These are phyloP conservation scores for Geotrichum fermentans DNA, from an alignment of 1,139 yeast genomes.

Conservation along the genomic window DNA sequence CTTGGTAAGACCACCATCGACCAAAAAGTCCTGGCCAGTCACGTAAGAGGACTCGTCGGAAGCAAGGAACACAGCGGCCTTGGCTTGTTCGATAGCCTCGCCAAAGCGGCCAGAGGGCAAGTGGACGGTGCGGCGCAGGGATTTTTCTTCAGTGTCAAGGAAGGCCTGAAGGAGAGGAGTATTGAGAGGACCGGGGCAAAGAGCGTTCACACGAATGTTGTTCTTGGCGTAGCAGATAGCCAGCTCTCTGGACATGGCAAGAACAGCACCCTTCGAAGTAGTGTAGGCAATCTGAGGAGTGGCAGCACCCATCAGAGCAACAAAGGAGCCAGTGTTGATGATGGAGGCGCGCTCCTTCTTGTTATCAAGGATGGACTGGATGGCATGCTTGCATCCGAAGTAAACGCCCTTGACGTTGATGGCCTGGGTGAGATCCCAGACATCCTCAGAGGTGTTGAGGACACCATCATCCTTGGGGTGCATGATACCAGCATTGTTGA, in stretches of 20 bases:
- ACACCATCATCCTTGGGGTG: conserved; percentile 58
- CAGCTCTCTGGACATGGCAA: conserved; percentile 52
- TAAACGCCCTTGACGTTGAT: conserved; percentile 55
- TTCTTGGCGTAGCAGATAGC: conserved; percentile 66
- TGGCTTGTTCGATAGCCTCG: conserved; percentile 71
- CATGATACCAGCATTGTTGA: conserved; percentile 75
- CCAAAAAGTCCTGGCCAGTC: conserved; percentile 76
- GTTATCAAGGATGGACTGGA: conserved; percentile 47
- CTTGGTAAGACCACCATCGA: conserved; percentile 66
- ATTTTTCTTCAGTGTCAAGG: conserved; percentile 39
- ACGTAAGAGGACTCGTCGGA: conserved; percentile 75
- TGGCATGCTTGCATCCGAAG: conserved; percentile 53
- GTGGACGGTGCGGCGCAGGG: conserved; percentile 46
- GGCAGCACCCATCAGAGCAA: conserved; percentile 47
- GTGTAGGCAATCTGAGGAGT: conserved; percentile 40
- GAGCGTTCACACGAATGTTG: conserved; percentile 61
- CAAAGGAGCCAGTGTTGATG: conserved; percentile 59
- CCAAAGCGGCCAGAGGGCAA: conserved; percentile 50
- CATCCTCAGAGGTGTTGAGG: conserved; percentile 39
- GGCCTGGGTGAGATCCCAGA: conserved; percentile 49
- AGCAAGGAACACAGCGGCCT: conserved; percentile 75
- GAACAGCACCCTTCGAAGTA: conserved; percentile 42
- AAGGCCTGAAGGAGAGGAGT: conserved; percentile 55
- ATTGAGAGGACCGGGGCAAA: conserved; percentile 62
- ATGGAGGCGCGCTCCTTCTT: conserved; percentile 50